Conservation (phyloP, 345 rosid species). For the Acer negundo region DNA sequence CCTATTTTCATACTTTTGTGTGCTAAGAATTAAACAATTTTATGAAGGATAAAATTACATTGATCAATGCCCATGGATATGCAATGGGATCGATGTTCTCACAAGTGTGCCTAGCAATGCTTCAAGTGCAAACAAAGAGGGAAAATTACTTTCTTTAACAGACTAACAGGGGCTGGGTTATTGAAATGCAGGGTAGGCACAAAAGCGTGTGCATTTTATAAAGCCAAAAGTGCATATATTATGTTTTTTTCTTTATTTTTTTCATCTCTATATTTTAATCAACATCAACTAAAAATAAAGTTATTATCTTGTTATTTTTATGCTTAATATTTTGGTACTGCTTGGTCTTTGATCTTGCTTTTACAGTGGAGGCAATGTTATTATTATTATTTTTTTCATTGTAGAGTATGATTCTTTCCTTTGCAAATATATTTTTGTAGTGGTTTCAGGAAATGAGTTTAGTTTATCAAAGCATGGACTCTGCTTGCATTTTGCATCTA, state of each 20-base stretch:
- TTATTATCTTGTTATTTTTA: neutral
- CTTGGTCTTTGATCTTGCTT: neutral
- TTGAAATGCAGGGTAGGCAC: neutral
- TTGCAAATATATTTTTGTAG: neutral
- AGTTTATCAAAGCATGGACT: neutral
- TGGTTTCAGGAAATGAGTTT: neutral
- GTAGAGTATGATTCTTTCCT: neutral
- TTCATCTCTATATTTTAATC: neutral
- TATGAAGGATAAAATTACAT: neutral
- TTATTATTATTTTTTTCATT: neutral
- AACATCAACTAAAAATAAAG: neutral
- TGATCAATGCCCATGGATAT: neutral
- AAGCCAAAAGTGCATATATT: neutral
- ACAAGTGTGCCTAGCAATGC: neutral
- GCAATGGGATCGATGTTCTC: neutral
- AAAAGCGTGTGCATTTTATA: neutral
- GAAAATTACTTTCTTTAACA: neutral
- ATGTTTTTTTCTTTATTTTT: neutral
- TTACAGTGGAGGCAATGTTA: too few relatives aligned
- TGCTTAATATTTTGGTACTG: neutral
- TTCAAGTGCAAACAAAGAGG: neutral
- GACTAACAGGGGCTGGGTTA: neutral
- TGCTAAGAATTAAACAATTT: neutral
- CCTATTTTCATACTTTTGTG: slow-evolving; percentile 16
- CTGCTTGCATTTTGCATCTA: neutral